phyloP scores from a whole-genome alignment of 805 yeast species.

The Nakazawaea ishiwadae region DNA sequence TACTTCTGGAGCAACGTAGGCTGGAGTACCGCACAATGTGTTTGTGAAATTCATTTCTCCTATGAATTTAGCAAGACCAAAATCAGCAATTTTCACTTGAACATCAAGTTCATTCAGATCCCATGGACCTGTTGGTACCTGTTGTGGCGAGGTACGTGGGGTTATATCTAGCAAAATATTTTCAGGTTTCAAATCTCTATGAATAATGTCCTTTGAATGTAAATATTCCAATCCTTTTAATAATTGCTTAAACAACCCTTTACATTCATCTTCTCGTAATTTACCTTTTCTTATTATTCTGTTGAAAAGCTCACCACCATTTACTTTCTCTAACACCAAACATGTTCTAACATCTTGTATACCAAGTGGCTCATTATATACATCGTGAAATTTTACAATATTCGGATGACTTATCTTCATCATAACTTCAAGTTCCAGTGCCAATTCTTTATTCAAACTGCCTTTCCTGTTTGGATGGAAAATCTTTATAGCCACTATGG shows the following conservation, averaged over 20 bases:
- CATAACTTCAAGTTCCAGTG: constrained; percentile 64
- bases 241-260: constrained; percentile 49
- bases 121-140: constrained; percentile 44
- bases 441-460: constrained; percentile 30
- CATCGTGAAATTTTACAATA: constrained; percentile 60
- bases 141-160: constrained; percentile 17
- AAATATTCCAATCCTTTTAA: constrained; percentile 71
- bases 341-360: constrained; percentile 46
- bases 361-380: constrained; percentile 46
- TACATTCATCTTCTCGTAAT: constrained; percentile 58
- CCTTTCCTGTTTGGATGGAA: constrained; percentile 40
- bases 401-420: constrained; percentile 65
- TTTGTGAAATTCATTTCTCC: constrained; percentile 73
- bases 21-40: constrained; percentile 83
- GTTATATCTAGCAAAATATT: constrained; percentile 62
- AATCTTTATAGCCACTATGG: constrained; percentile 67
- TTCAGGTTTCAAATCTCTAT: constrained; percentile 93
- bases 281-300: constrained; percentile 63
- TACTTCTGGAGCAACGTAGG: constrained; percentile 84
- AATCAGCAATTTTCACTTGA: constrained; percentile 73
- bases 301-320: constrained; percentile 72
- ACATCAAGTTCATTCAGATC: constrained; percentile 56
- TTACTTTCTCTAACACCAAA: constrained; percentile 67
- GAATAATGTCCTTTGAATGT: constrained; percentile 89
- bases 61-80: constrained; percentile 66